Evolutionary conservation across 306 rosid genomes (phyloP).

Genomic region (Castanea crenata): DNA sequence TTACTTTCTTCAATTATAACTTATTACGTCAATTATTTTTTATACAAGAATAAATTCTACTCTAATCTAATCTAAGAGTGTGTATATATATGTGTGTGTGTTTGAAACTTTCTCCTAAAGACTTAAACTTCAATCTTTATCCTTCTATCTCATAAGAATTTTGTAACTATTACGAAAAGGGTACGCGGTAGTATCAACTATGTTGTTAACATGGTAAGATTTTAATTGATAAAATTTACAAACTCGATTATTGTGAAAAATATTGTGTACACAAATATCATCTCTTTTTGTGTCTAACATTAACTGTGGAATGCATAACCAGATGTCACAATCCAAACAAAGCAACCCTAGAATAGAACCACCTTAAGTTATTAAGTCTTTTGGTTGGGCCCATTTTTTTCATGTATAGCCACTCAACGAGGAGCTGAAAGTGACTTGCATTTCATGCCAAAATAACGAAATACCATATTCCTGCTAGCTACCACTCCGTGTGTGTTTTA

Average conservation of each 20-base stretch:
- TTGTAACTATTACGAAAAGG: too few relatives aligned
- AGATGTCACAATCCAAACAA: slow-evolving; percentile 12
- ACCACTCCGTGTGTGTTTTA: background rate
- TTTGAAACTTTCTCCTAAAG: fast-evolving
- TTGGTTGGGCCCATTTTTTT: background rate
- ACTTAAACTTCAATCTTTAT: fast-evolving
- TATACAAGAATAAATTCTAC: too few relatives aligned
- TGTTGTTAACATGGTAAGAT: too few relatives aligned
- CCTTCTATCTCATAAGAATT: fast-evolving
- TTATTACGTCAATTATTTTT: too few relatives aligned
- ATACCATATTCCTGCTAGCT: background rate
- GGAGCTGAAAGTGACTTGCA: background rate
- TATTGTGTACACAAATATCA: too few relatives aligned
- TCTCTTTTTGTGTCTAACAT: too few relatives aligned
- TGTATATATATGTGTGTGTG: too few relatives aligned
- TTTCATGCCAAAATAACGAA: background rate
- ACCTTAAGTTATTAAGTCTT: background rate
- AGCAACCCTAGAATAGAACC: background rate
- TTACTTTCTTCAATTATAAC: too few relatives aligned
- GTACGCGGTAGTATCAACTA: too few relatives aligned
- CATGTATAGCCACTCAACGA: background rate
- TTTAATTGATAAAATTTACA: too few relatives aligned
- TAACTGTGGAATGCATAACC: background rate
- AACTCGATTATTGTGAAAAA: too few relatives aligned
- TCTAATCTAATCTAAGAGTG: fast-evolving